A percentile compares a stretch with the other conserved stretches of the same genome.
phyloP scores from a whole-genome alignment of 2,329 filamentous ascomycete species.

The Cadophora luteo-olivacea region DNA sequence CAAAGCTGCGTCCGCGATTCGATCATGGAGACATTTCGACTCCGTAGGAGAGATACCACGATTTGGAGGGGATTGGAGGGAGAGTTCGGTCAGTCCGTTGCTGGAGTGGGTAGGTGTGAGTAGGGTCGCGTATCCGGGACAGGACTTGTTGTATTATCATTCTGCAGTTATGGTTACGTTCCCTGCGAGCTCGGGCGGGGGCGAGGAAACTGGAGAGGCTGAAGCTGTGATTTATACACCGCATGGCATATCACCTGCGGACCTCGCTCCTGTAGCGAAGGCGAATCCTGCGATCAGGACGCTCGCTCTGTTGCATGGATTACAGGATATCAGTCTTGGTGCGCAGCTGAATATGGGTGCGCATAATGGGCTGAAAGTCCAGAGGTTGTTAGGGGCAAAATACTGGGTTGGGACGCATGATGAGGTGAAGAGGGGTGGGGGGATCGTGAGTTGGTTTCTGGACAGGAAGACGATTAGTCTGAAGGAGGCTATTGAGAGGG shows the following conservation, averaged over 20 bases:
- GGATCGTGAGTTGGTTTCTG: slow-evolving; percentile 61
- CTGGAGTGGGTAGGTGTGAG: slow-evolving; percentile 68
- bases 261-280: slow-evolving; percentile 51
- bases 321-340: slow-evolving; percentile 64
- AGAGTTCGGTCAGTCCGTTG: slow-evolving; percentile 44
- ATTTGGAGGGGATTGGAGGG: slow-evolving; percentile 43
- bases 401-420: slow-evolving; percentile 74
- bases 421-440: slow-evolving; percentile 65
- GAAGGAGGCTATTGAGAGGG: slow-evolving; percentile 50
- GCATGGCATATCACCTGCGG: slow-evolving; percentile 60
- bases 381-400: slow-evolving; percentile 56
- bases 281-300: slow-evolving; percentile 56
- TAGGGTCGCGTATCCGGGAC: slow-evolving; percentile 58
- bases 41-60: slow-evolving; percentile 51
- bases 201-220: slow-evolving; percentile 38
- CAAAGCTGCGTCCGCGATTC: slow-evolving; percentile 62
- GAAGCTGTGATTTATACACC: slow-evolving; percentile 70
- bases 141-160: slow-evolving; percentile 64
- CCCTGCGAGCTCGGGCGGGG: slow-evolving; percentile 18
- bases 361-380: slow-evolving; percentile 64
- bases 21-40: slow-evolving; percentile 65
- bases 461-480: slow-evolving; percentile 52
- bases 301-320: slow-evolving; percentile 67
- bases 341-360: slow-evolving; percentile 70
- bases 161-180: slow-evolving; percentile 66